These are phyloP conservation scores for Pleurotus citrinopileatus DNA, from an alignment of 768 basidiomycete genomes.

Conservation along the genomic window DNA sequence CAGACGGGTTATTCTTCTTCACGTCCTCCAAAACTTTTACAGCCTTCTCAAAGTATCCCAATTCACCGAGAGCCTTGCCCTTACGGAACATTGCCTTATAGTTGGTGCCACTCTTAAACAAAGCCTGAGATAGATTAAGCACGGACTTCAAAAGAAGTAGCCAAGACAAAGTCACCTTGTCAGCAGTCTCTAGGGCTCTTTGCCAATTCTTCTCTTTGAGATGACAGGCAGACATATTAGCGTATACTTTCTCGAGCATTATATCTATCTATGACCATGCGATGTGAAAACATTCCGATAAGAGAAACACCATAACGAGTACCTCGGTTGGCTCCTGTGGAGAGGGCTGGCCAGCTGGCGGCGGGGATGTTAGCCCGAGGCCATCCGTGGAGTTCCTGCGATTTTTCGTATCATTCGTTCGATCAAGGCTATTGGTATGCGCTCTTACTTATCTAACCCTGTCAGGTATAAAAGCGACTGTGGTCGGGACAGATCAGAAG, in stretches of 20 bases:
- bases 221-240: constrained; percentile 85
- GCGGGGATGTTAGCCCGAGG: constrained; percentile 35
- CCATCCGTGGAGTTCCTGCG: constrained; percentile 54
- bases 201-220: constrained; percentile 79
- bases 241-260: constrained; percentile 77
- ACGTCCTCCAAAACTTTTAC: constrained; percentile 63
- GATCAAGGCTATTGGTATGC: neutral
- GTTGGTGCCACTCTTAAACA: constrained; percentile 72
- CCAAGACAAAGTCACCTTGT: constrained; percentile 48
- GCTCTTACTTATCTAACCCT: constrained; percentile 73
- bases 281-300: constrained; percentile 1
- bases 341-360: constrained; percentile 23
- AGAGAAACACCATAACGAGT: constrained; percentile 11
- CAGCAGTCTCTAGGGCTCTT: constrained; percentile 75
- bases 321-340: constrained; percentile 71
- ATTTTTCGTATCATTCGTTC: constrained; percentile 1
- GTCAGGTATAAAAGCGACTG: constrained; percentile 71
- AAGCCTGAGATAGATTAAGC: constrained; percentile 42
- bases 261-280: constrained; percentile 58
- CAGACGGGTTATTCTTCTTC: constrained; percentile 58
- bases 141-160: neutral
- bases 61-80: constrained; percentile 74
- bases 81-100: constrained; percentile 81
- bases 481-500: constrained; percentile 14
- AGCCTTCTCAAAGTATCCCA: constrained; percentile 74